Evolutionary conservation across 352 stramenopile species (phyloP).

Genomic region (Phytophthora ohioensis): DNA sequence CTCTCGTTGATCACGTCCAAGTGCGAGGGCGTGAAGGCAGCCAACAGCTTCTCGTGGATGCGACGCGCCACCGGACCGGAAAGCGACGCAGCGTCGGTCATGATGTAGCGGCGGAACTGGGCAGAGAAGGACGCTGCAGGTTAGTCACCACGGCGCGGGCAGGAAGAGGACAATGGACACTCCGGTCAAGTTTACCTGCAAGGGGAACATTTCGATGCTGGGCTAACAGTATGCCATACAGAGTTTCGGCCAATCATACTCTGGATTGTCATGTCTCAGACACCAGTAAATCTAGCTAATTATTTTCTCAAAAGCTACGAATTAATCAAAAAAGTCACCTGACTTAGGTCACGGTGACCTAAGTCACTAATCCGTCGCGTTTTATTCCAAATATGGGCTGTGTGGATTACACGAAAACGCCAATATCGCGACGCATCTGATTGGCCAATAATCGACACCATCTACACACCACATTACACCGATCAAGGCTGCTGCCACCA

Average conservation of each 20-base stretch:
- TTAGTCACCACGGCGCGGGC: slow-evolving; percentile 2
- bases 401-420: too few species aligned
- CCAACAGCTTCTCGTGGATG: slow-evolving; percentile 74
- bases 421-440: too few species aligned
- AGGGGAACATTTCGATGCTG: too few species aligned
- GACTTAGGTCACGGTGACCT: too few species aligned
- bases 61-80: slow-evolving; percentile 60
- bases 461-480: neutral
- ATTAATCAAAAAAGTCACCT: too few species aligned
- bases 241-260: neutral
- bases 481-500: neutral
- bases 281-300: too few species aligned
- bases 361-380: too few species aligned
- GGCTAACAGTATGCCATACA: neutral
- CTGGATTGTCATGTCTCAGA: too few species aligned
- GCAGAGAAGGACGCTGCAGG: neutral
- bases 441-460: neutral
- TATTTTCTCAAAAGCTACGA: too few species aligned
- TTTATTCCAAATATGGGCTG: too few species aligned
- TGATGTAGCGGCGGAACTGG: slow-evolving; percentile 36
- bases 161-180: slow-evolving; percentile 3
- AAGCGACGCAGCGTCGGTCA: slow-evolving; percentile 35
- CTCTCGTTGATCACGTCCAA: slow-evolving; percentile 95
- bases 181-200: too few species aligned
- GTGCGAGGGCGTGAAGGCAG: slow-evolving; percentile 68